A percentile compares a stretch with the other conserved stretches of the same genome.
These are phyloP conservation scores for Reticulascus tulasneorum DNA, from an alignment of 2,329 filamentous ascomycete species.

Conservation along the genomic window DNA sequence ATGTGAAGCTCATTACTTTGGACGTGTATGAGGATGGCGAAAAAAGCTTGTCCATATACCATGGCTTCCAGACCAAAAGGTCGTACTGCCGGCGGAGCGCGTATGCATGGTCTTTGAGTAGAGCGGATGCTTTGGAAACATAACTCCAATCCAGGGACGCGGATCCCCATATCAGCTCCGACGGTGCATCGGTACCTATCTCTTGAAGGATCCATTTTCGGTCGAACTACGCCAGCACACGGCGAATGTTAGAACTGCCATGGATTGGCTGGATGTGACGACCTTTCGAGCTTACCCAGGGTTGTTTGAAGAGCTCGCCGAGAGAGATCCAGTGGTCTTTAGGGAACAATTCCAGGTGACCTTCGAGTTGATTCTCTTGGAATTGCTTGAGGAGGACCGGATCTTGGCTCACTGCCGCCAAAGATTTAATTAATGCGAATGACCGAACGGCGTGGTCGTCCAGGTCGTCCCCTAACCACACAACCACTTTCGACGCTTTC, in stretches of 20 bases:
- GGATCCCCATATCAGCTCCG: background rate
- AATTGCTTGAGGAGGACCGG: too few species aligned
- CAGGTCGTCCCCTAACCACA: background rate
- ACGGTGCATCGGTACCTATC: background rate
- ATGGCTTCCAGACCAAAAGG: background rate
- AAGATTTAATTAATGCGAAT: too few species aligned
- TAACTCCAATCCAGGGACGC: background rate
- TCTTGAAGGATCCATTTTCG: background rate
- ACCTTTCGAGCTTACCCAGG: background rate
- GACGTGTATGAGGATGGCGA: background rate
- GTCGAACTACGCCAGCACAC: background rate
- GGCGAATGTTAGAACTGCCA: too few species aligned
- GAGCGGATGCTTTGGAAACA: background rate
- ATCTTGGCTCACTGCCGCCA: too few species aligned
- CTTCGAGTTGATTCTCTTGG: too few species aligned
- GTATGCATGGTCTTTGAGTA: background rate
- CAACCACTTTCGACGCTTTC: background rate
- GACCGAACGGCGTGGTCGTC: background rate
- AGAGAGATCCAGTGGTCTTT: background rate
- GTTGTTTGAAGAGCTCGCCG: background rate
- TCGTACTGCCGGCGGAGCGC: background rate
- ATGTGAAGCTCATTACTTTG: background rate
- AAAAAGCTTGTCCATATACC: background rate
- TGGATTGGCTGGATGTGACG: too few species aligned
- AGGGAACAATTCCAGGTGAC: background rate